Evolutionary conservation across 73 alveolate species (phyloP), one percentile per base, ranked within the genome.

Genomic region (Symbiodinium pilosum): DNA sequence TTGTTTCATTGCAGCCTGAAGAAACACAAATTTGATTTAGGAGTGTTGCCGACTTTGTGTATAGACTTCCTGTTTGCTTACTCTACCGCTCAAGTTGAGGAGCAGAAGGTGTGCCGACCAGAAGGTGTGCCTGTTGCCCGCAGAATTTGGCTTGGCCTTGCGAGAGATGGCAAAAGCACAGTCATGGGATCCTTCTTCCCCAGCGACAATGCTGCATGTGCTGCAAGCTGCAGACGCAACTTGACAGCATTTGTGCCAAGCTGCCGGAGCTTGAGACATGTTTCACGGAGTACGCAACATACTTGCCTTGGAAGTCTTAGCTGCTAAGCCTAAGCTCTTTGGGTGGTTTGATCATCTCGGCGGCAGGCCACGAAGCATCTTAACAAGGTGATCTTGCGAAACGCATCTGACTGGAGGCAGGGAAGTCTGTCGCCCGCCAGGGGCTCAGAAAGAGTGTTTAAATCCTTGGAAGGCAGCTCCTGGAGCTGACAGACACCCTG

Each of bases 311-410:
- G 87, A n/a, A 26, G 6, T 20, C 52, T 81, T n/a, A n/a, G n/a
- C n/a, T n/a, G n/a, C n/a, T n/a, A n/a, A n/a, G n/a, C n/a, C n/a
- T n/a, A n/a, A n/a, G n/a, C n/a, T n/a, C 32, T 30, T 54, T 30
- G 26, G 73, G 32, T 54, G 34, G 26, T 54, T 26, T 24, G 20
- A 54, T 30, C 0, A 54, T 30, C 2, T 30, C 73, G 73, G n/a
- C n/a, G n/a, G 16, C 84, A 89, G 97, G 97, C 40, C 34, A 91
- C 97, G n/a, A n/a, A 69, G 54, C 97, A 91, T 38, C 89, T 69
- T 47, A 91, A 91, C 97, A 91, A 91, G 77, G 89, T 71, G 56
- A 91, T 91, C 21, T 51, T 91, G n/a, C 97, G 97, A 32, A 91
- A 91, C 30, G 97, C 97, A 68, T 69, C 81, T 6, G 75, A 47